phyloP scores from a whole-genome alignment of 1,284 basidiomycete species.

The Cutaneotrichosporon cutaneum region DNA sequence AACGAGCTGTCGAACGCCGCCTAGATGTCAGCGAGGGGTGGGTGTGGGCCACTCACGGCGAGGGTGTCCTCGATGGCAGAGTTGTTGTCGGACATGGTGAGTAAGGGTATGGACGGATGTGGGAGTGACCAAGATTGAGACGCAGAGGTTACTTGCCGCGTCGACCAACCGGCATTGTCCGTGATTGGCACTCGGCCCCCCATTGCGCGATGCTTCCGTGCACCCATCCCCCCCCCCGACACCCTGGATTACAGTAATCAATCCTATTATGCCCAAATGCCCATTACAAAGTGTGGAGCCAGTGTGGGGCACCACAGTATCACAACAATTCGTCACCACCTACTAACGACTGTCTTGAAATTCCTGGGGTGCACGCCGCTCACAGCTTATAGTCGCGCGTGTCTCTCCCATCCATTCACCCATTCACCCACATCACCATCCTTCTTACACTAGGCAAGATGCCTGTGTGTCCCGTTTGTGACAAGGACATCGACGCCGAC shows the following conservation, averaged over 20 bases:
- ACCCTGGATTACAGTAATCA: neutral
- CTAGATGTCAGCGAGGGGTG: conserved; percentile 25
- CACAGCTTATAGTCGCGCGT: too few relatives aligned
- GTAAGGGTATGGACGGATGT: neutral
- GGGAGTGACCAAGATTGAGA: conserved; percentile 8
- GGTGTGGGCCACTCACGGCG: conserved; percentile 30
- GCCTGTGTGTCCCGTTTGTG: conserved; percentile 39
- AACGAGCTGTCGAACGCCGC: conserved; percentile 50
- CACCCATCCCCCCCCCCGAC: neutral
- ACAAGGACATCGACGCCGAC: conserved; percentile 28
- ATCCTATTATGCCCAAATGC: too few relatives aligned
- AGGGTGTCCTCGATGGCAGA: conserved; percentile 41
- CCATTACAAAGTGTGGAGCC: neutral
- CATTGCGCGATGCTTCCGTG: conserved; percentile 12
- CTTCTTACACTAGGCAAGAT: conserved; percentile 5
- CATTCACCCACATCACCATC: neutral
- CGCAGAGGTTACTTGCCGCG: neutral
- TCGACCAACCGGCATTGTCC: neutral
- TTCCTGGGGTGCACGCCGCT: neutral
- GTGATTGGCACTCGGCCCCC: neutral
- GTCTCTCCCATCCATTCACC: too few relatives aligned
- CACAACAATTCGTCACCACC: neutral
- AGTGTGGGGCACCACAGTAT: neutral
- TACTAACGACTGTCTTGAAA: neutral
- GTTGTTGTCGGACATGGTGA: conserved; percentile 43